Base-by-base conservation (phyloP, 208 protist genomes). In the Wallacemonas sp. region DNA sequence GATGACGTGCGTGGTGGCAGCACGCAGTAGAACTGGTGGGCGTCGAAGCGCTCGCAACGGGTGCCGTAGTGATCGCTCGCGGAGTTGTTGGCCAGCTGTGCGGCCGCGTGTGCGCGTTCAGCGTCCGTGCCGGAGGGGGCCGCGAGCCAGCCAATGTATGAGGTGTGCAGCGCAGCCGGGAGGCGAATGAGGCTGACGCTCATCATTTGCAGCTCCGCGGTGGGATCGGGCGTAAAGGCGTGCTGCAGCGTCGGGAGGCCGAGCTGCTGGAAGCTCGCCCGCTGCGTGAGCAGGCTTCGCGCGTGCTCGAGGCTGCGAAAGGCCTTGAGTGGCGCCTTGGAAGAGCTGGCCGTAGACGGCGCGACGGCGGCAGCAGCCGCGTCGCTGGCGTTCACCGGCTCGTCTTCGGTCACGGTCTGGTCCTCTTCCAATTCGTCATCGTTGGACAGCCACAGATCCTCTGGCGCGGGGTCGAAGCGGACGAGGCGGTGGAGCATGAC, bases 231-330 rank as follows among this genome's bases (percentile, higher is more conserved):
- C 3, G 71, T 47, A 55, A 85, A 85, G 1, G 74, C 76, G 56
- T 90, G 82, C 32, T 78, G 61, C 46, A 90, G 70, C 1, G 81
- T 74, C n/a, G 68, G 65, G 26, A 94, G 65, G 5, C 84, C 85
- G 21, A 90, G 70, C 70, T 91, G 88, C 61, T 94, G 80, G 23
- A 74, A 44, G 3, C 46, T 47, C 1, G 80, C 80, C 1, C 76
- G 49, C 3, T 54, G 48, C 24, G 55, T 41, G 14, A 85, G 55
- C 29, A 14, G n/a, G 26, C 36, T 16, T 3, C 43, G 39, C 2
- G 57, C 57, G 21, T 63, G 26, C 34, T 14, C 57, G 0, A 49
- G 39, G n/a, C 57, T 48, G 52, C 14, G 14, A 38, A 58, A 32
- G 52, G 30, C 52, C 5, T 39, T 58, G 8, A 26, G 26, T 16